Evolutionary conservation across 2,329 filamentous ascomycete genomes (phyloP).

Genomic region (Curvularia verruculosa): DNA sequence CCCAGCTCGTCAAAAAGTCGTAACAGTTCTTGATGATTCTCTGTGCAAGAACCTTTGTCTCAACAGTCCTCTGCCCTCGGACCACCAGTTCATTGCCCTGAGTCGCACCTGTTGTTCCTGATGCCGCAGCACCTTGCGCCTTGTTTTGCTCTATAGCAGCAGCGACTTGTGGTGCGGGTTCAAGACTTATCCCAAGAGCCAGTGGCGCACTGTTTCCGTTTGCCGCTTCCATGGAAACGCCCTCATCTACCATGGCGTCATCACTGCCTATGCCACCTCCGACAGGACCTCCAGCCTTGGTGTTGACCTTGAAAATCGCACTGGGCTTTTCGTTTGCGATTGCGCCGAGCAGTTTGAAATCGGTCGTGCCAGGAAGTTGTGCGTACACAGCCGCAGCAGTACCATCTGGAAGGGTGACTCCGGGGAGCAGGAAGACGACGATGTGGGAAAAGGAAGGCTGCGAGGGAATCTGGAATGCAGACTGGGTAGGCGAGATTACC

Average conservation of each 20-base stretch:
- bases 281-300: slow-evolving; percentile 45
- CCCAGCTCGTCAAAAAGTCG: slow-evolving; percentile 92
- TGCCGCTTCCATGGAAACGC: slow-evolving; percentile 20
- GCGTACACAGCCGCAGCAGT: slow-evolving; percentile 92
- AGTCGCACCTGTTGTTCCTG: slow-evolving; percentile 30
- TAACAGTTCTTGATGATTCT: slow-evolving; percentile 96
- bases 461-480: slow-evolving; percentile 71
- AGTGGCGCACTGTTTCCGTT: slow-evolving; percentile 48
- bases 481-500: slow-evolving; percentile 64
- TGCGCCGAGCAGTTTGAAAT: slow-evolving; percentile 85
- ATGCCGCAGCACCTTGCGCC: slow-evolving; percentile 44
- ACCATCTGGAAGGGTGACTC: slow-evolving; percentile 71
- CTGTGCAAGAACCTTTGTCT: slow-evolving; percentile 84
- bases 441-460: slow-evolving; percentile 71
- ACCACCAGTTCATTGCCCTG: slow-evolving; percentile 45
- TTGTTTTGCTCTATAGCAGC: slow-evolving; percentile 69
- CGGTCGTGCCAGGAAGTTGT: slow-evolving; percentile 64
- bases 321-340: slow-evolving; percentile 90
- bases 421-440: slow-evolving; percentile 86
- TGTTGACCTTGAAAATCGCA: slow-evolving; percentile 81
- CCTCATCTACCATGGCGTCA: slow-evolving; percentile 56
- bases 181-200: slow-evolving; percentile 81
- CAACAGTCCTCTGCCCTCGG: slow-evolving; percentile 52
- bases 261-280: slow-evolving; percentile 53
- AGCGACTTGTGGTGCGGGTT: slow-evolving; percentile 74